Percentiles rank a stretch among this genome's conserved stretches.
phyloP scores from a whole-genome alignment of 225 moss, liverwort and hornwort genomes.

The Polytrichum commune region DNA sequence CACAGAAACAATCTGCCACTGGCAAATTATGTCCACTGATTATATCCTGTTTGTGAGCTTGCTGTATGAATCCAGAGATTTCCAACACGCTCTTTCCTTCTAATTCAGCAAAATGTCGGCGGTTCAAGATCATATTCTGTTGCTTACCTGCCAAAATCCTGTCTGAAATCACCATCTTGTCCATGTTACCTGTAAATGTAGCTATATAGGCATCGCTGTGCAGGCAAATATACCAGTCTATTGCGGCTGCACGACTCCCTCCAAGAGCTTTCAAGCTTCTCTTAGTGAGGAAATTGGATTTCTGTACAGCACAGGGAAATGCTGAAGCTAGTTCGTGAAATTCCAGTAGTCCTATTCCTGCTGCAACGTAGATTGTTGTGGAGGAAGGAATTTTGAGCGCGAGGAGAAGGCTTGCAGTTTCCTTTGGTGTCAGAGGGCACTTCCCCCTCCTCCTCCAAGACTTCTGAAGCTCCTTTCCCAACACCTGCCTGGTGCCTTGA shows the following conservation, averaged over 20 bases:
- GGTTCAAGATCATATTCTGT: constrained; percentile 38
- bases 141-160: constrained; percentile 32
- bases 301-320: constrained; percentile 23
- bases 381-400: constrained; percentile 26
- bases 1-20: constrained; percentile 45
- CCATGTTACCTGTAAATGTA: constrained; percentile 53
- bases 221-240: constrained; percentile 42
- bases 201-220: constrained; percentile 41
- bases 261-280: constrained; percentile 17
- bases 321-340: constrained; percentile 16
- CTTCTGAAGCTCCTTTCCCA: constrained; percentile 12
- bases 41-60: constrained; percentile 32
- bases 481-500: constrained; percentile 18
- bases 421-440: constrained; percentile 40
- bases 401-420: constrained; percentile 33
- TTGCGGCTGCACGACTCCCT: constrained; percentile 36
- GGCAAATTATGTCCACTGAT: constrained; percentile 25
- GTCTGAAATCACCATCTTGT: constrained; percentile 55
- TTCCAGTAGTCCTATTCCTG: constrained; percentile 39
- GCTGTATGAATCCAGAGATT: constrained; percentile 21
- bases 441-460: constrained; percentile 47
- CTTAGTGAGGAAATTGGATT: constrained; percentile 23
- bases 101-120: constrained; percentile 41
- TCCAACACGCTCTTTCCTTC: constrained; percentile 17
- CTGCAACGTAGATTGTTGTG: constrained; percentile 43